A percentile compares a stretch with the other conserved stretches of the same genome.
phyloP scores from a whole-genome alignment of 2,329 filamentous ascomycete genomes.

The Fonsecaea monophora region DNA sequence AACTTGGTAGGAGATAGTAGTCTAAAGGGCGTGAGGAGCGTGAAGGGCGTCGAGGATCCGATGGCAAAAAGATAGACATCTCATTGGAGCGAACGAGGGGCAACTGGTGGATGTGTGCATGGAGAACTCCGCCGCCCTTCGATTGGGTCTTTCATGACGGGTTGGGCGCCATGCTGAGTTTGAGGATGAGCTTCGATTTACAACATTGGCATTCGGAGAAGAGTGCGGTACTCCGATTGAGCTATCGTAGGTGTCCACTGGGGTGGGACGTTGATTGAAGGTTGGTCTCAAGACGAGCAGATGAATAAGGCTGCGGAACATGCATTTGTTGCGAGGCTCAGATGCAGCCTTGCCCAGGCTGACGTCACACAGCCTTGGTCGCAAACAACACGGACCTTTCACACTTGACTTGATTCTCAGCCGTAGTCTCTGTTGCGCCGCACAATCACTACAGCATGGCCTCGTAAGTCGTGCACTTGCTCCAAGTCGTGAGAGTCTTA shows the following conservation, averaged over 20 bases:
- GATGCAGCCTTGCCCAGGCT: not conserved
- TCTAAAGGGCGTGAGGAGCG: slow-evolving; percentile 12
- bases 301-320: not conserved
- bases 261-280: not conserved
- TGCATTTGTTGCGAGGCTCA: not conserved
- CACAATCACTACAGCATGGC: slow-evolving; percentile 28
- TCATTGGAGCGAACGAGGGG: slow-evolving; percentile 13
- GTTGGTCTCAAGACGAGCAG: not conserved
- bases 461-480: slow-evolving; percentile 27
- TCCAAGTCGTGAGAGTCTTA: not conserved
- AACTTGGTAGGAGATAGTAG: not conserved
- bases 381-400: not conserved
- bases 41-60: slow-evolving; percentile 1
- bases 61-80: slow-evolving; percentile 14
- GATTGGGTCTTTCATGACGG: slow-evolving; percentile 5
- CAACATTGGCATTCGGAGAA: not conserved
- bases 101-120: not conserved
- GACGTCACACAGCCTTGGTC: not conserved
- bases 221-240: not conserved
- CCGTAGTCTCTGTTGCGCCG: not conserved
- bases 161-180: not conserved
- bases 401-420: not conserved
- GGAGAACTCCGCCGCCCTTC: slow-evolving; percentile 19
- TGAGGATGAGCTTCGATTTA: not conserved
- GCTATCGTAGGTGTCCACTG: not conserved